Conservation (phyloP, 441 rosid species). For the Arabidopsis hybrid region DNA sequence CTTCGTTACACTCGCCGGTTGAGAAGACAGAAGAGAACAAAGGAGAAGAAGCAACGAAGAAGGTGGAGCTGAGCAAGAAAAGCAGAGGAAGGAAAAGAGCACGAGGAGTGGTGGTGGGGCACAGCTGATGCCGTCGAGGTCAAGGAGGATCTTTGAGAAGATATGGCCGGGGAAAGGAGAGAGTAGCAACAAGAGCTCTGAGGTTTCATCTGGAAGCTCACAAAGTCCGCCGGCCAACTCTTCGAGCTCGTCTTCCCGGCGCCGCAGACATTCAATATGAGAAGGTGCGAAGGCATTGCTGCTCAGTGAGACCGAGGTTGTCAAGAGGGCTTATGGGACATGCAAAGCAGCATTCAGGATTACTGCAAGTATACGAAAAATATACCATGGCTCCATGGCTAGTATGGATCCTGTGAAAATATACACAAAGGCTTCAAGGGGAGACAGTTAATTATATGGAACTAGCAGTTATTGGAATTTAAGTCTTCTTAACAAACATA, state of each 20-base stretch:
- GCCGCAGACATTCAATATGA: constrained; percentile 80
- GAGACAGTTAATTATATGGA: too few species aligned
- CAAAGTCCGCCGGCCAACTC: constrained; percentile 90
- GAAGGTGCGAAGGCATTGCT: too few species aligned
- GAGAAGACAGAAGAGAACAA: constrained; percentile 58
- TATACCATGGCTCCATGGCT: too few species aligned
- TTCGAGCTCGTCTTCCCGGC: constrained; percentile 68
- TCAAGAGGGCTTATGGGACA: too few species aligned
- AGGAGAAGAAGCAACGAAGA: constrained; percentile 47
- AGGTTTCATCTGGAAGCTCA: constrained; percentile 86
- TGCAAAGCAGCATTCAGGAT: too few species aligned
- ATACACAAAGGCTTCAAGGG: too few species aligned
- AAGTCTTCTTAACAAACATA: too few species aligned
- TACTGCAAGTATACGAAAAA: too few species aligned
- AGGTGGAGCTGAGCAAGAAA: constrained; percentile 51
- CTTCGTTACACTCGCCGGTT: constrained; percentile 50
- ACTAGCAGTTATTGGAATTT: too few species aligned
- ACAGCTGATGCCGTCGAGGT: constrained; percentile 86
- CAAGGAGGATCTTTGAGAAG: constrained; percentile 88
- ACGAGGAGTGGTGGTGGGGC: constrained; percentile 70
- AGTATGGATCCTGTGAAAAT: too few species aligned
- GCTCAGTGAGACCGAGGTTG: too few species aligned
- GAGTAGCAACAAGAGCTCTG: constrained; percentile 77
- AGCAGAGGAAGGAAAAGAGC: constrained; percentile 62
- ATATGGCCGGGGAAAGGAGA: constrained; percentile 80